These are phyloP conservation scores for Leishmania guyanensis DNA, from an alignment of 208 protist genomes.

Conservation along the genomic window DNA sequence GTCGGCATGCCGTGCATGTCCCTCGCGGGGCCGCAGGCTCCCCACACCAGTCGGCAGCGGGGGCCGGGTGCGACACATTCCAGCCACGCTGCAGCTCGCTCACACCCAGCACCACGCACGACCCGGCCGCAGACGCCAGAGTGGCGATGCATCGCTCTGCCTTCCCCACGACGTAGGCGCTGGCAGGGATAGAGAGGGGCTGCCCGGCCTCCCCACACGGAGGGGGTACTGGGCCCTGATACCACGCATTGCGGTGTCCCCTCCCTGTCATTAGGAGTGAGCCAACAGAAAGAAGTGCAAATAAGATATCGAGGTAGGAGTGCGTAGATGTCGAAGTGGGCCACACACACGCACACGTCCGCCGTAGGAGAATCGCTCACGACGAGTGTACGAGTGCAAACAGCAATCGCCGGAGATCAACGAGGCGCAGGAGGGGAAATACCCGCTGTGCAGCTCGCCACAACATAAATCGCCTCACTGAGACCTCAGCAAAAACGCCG, in stretches of 20 bases:
- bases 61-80: neutral
- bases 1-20: neutral
- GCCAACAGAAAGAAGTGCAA: neutral
- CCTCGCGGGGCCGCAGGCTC: neutral
- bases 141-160: too few relatives aligned
- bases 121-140: too few relatives aligned
- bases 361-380: neutral
- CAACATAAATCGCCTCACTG: slow-evolving; percentile 12
- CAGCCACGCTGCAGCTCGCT: too few relatives aligned
- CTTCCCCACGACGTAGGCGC: neutral
- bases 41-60: neutral
- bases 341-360: neutral
- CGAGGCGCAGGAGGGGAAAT: neutral
- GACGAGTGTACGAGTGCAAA: neutral
- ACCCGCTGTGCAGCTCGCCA: neutral
- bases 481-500: slow-evolving; percentile 45
- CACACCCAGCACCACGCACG: too few relatives aligned
- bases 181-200: neutral
- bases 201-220: neutral
- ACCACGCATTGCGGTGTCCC: neutral
- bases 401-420: neutral
- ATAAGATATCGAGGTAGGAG: neutral
- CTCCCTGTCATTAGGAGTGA: neutral
- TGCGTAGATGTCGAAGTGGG: neutral
- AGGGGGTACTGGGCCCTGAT: neutral